Evolutionary conservation across 2,329 filamentous ascomycete genomes (phyloP), one percentile per base, ranked within the genome.

Genomic region (Colletotrichum tropicicola): DNA sequence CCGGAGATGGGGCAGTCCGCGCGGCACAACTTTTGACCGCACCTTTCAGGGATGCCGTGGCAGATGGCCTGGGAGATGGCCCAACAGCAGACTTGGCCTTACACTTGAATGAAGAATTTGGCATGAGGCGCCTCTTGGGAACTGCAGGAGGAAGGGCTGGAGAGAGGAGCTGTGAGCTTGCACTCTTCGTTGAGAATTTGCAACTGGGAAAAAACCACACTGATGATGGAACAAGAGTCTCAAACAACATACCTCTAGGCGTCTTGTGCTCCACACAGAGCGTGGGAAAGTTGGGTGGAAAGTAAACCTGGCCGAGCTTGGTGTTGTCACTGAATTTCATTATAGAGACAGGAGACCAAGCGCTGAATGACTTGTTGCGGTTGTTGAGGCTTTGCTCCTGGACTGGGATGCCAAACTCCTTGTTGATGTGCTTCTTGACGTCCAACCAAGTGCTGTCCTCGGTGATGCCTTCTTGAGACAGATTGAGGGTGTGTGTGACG

Each of bases 291-390:
- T 52, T 54, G 48, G 57, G 37, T 21, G 67, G 65, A 45, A 68
- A 68, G 65, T 62, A 68, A 43, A 61, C 58, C n/a, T 66, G 61
- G 5, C 65, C 60, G 21, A 68, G 67, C 51, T 59, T 58, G 44
- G 41, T 12, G 2, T 35, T n/a, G 7, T 61, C 30, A 32, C 7
- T 43, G 35, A 64, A 61, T 30, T 68, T 23, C 41, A 61, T 41
- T 1, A 3, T 1, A 41, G 12, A 10, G 30, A 35, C 30, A 15
- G 9, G 9, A 35, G 9, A 35, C 30, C 9, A 35, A 15, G 15
- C 30, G 9, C 9, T 35, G 25, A 19, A 7, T 6, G 7, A 1
- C n/a, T 21, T 19, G 17, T 15, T 19, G 52, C 45, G 17, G 7
- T 39, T 17, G 25, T 27, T 13, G 19, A 68, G 57, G 7, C 37